phyloP scores from a whole-genome alignment of 306 rosid genomes.

The Adenanthera pavonina region DNA sequence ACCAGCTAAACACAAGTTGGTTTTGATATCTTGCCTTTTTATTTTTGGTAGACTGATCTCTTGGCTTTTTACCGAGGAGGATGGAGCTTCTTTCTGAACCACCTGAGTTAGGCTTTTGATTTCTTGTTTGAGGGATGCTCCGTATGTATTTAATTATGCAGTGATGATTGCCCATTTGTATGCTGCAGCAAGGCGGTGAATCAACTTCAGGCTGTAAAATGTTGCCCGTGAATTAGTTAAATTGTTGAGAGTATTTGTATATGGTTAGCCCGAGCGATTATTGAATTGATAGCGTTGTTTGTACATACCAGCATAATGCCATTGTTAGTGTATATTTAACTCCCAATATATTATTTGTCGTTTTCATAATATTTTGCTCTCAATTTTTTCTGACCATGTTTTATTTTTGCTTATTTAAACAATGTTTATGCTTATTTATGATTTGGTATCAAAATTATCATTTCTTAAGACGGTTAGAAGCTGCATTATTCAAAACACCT shows the following conservation, averaged over 20 bases:
- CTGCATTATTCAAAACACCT: too few species aligned
- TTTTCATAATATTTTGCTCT: not conserved
- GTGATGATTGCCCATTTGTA: constrained; percentile 32
- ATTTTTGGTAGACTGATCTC: too few species aligned
- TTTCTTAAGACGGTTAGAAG: too few species aligned
- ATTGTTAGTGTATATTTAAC: constrained; percentile 27
- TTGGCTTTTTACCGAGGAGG: not conserved
- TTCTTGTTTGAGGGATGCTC: constrained; percentile 8
- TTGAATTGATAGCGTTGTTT: constrained; percentile 19
- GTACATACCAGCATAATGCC: constrained; percentile 45
- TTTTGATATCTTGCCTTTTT: not conserved
- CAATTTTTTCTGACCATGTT: not conserved
- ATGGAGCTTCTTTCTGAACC: not conserved
- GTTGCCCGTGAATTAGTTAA: constrained; percentile 18
- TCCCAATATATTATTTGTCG: not conserved
- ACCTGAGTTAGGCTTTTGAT: not conserved
- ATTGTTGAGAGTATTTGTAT: not conserved
- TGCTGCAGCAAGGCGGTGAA: constrained; percentile 23
- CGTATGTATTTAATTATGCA: constrained; percentile 20
- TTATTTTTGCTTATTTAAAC: not conserved
- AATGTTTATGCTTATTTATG: too few species aligned
- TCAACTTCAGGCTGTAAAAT: constrained; percentile 35
- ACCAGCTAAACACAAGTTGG: constrained; percentile 29
- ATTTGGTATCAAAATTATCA: too few species aligned
- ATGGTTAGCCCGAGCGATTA: constrained; percentile 22